Evolutionary conservation across 495 filamentous ascomycete species (phyloP).

Genomic region (Penicillium waksmanii): DNA sequence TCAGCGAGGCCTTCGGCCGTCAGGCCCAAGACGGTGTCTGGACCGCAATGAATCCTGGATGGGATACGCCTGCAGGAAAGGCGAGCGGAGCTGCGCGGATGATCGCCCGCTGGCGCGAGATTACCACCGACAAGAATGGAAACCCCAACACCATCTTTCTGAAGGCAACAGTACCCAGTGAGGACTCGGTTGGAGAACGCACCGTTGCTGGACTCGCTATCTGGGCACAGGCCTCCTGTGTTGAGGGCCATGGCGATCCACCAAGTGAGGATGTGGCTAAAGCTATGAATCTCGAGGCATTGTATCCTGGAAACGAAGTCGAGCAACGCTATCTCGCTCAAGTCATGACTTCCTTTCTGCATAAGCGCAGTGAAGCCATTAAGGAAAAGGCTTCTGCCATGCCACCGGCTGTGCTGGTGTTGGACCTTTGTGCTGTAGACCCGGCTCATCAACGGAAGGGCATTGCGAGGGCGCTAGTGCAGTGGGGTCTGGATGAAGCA

Average conservation of each 20-base stretch:
- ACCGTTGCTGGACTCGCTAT: constrained; percentile 45
- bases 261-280: constrained; percentile 27
- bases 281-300: constrained; percentile 26
- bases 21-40: constrained; percentile 46
- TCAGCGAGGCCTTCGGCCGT: constrained; percentile 38
- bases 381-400: constrained; percentile 27
- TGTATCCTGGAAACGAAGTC: constrained; percentile 39
- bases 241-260: constrained; percentile 41
- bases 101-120: constrained; percentile 34
- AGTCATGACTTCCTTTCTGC: constrained; percentile 28
- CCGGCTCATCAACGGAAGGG: constrained; percentile 44
- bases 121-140: constrained; percentile 33
- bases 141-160: constrained; percentile 46
- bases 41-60: constrained; percentile 46
- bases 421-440: constrained; percentile 46
- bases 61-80: constrained; percentile 43
- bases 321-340: constrained; percentile 44
- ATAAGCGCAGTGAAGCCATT: constrained; percentile 33
- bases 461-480: constrained; percentile 39
- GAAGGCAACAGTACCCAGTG: constrained; percentile 42
- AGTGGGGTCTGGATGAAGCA: constrained; percentile 47
- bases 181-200: constrained; percentile 12
- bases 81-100: constrained; percentile 29
- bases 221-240: constrained; percentile 38
- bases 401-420: constrained; percentile 38